Conservation (phyloP, 106 monocot genomes). For the Dioscorea alata region DNA sequence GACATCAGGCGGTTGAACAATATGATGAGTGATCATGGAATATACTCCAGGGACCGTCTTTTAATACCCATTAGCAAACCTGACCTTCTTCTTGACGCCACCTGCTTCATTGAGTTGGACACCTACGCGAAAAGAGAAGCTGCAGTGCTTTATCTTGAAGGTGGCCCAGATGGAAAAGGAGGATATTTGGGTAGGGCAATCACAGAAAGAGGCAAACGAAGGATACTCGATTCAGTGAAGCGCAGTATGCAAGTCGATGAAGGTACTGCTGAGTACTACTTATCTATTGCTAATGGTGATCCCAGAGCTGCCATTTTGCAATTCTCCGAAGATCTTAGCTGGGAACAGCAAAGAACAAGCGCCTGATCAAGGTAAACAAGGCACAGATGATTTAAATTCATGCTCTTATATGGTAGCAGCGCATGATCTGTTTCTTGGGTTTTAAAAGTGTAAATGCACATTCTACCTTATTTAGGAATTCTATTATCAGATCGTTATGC, state of each 20-base stretch:
- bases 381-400: too few species aligned
- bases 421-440: background rate
- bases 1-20: slow-evolving; percentile 93
- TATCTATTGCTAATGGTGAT: slow-evolving; percentile 71
- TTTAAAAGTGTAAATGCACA: background rate
- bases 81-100: slow-evolving; percentile 45
- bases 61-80: slow-evolving; percentile 72
- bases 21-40: slow-evolving; percentile 98
- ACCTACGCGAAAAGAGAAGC: slow-evolving; percentile 79
- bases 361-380: background rate
- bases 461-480: background rate
- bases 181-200: background rate
- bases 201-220: slow-evolving; percentile 33
- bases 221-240: slow-evolving; percentile 58
- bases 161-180: slow-evolving; percentile 25
- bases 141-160: slow-evolving; percentile 75
- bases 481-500: too few species aligned
- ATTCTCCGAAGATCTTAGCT: slow-evolving; percentile 69
- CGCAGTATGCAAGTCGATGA: slow-evolving; percentile 80
- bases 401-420: background rate
- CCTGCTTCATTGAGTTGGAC: slow-evolving; percentile 85
- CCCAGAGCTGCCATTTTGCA: slow-evolving; percentile 70
- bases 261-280: slow-evolving; percentile 84
- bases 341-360: slow-evolving; percentile 45
- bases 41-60: slow-evolving; percentile 83